These are phyloP conservation scores for Capsella rubella DNA, from an alignment of 441 rosid genomes.

Conservation along the genomic window DNA sequence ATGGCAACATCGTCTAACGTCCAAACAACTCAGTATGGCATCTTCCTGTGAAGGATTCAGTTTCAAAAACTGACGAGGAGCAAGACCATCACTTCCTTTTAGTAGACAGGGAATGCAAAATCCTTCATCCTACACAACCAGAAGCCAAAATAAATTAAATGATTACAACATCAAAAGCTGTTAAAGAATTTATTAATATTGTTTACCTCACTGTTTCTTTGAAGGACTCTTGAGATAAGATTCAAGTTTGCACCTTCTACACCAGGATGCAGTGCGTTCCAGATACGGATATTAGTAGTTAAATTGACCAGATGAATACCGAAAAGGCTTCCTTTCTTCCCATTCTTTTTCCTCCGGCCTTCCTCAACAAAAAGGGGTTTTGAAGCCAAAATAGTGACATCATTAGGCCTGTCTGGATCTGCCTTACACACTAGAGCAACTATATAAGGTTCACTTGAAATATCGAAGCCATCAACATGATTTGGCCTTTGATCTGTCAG, in stretches of 20 bases:
- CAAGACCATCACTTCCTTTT: constrained; percentile 29
- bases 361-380: constrained; percentile 30
- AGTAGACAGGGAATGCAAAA: constrained; percentile 23
- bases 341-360: background rate
- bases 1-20: constrained; percentile 43
- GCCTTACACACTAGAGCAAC: constrained; percentile 46
- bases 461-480: constrained; percentile 40
- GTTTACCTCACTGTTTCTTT: constrained; percentile 38
- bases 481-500: constrained; percentile 47
- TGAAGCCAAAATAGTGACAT: constrained; percentile 34
- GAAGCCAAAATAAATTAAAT: background rate
- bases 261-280: constrained; percentile 40
- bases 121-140: constrained; percentile 40
- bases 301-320: constrained; percentile 41
- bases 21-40: constrained; percentile 43
- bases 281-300: constrained; percentile 45
- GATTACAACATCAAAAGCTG: background rate
- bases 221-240: constrained; percentile 38
- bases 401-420: constrained; percentile 26
- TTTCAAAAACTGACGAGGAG: constrained; percentile 21
- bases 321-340: constrained; percentile 11
- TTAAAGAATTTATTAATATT: background rate
- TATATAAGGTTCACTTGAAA: constrained; percentile 39
- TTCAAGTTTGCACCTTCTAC: constrained; percentile 34
- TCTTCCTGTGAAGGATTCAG: constrained; percentile 51